A percentile compares a stretch with the other conserved stretches of the same genome.
phyloP scores from a whole-genome alignment of 768 basidiomycete species.

The Hericium alpestre region DNA sequence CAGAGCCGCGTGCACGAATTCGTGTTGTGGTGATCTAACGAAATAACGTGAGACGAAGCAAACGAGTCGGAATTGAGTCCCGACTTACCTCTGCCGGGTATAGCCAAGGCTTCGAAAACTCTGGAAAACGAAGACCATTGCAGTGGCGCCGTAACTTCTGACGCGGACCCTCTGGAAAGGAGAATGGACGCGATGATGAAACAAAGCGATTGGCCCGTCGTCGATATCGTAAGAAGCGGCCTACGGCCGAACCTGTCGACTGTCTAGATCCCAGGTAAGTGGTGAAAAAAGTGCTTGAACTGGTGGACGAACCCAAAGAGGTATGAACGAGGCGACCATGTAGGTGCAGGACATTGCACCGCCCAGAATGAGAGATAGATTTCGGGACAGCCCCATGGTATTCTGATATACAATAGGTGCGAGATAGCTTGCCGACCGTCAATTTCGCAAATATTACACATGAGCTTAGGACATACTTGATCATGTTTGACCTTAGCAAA shows the following conservation, averaged over 20 bases:
- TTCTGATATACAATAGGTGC: neutral
- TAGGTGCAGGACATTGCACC: neutral
- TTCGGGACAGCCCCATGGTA: neutral
- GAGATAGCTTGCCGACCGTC: neutral
- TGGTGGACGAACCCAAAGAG: neutral
- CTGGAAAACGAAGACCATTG: slow-evolving; percentile 32
- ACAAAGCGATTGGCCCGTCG: slow-evolving; percentile 27
- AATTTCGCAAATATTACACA: neutral
- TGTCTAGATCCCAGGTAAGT: neutral
- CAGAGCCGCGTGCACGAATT: slow-evolving; percentile 25
- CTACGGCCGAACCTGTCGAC: slow-evolving; percentile 14
- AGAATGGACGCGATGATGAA: slow-evolving; percentile 26
- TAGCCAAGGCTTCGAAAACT: neutral
- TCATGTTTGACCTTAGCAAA: neutral
- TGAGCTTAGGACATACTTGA: neutral
- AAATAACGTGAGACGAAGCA: neutral
- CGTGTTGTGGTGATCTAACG: slow-evolving; percentile 25
- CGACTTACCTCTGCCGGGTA: neutral
- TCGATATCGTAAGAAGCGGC: slow-evolving; percentile 26
- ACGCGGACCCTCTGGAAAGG: slow-evolving; percentile 24
- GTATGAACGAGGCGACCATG: neutral
- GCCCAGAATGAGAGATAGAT: neutral
- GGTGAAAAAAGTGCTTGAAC: no score
- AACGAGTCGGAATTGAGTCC: no score
- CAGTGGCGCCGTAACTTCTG: slow-evolving; percentile 28